Evolutionary conservation across 2,329 filamentous ascomycete species (phyloP), one percentile per base, ranked within the genome.

Genomic region (Thyridium curvatum): DNA sequence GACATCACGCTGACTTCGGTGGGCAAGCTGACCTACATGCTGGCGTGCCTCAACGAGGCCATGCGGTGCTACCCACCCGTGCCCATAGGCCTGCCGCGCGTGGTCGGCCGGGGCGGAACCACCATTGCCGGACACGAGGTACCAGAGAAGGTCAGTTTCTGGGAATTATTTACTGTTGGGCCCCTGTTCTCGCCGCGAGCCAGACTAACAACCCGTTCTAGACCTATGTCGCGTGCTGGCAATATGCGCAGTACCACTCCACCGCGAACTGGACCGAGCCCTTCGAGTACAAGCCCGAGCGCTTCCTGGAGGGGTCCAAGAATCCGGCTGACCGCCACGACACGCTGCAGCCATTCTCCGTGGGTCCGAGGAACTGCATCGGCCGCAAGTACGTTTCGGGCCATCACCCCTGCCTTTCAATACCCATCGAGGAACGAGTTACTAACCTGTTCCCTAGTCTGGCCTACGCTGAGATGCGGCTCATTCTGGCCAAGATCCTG

Each of bases 41-140:
- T 53, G 12, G 63, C 63, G 7, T 53, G 49, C 34, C 47, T 66
- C 12, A 51, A 65, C 5, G 65, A 68, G 46, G 51, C 51, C 6
- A 41, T 68, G 18, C 54, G 65, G 8, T 46, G 63, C 34, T 66
- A 63, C 38, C 62, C 64, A 9, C 42, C 37, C 7, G 29, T 34
- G 4, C 21, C 35, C 12, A 4, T 41, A 3, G 39, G 39, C 18
- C 9, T 45, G 18, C 40, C 42, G 15, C 34, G 42, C 8, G 17
- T 37, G 2, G 37, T 41, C 3, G 39, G 39, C 18, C 21, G 33
- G 15, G 28, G 31, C 18, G 34, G 29, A 14, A 29, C 37, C 21
- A 34, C 8, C 9, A 41, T 45, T 34, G 32, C 36, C 17, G 40
- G 40, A 13, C 3, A 14, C 8, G 30, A 32, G 14, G 31, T 45